Evolutionary conservation across 768 basidiomycete genomes (phyloP).

Genomic region (Pluteus cervinus): DNA sequence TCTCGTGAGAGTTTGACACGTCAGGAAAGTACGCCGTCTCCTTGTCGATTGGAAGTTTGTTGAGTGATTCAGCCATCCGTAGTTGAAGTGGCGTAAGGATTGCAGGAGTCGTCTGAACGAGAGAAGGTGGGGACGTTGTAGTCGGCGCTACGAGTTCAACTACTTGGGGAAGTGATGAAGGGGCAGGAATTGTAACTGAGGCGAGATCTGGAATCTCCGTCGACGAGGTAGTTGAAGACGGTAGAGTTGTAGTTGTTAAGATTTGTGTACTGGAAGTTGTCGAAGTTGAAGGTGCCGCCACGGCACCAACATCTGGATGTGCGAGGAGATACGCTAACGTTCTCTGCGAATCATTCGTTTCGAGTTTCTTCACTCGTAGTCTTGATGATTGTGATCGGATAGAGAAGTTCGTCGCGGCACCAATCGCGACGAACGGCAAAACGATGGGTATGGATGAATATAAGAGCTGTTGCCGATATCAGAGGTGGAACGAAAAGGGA

Average conservation of each 20-base stretch:
- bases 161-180: too few relatives aligned
- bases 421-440: slow-evolving; percentile 49
- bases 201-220: slow-evolving; percentile 59
- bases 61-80: slow-evolving; percentile 52
- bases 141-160: too few relatives aligned
- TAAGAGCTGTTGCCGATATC: too few relatives aligned
- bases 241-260: too few relatives aligned
- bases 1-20: slow-evolving; percentile 61
- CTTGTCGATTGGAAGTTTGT: slow-evolving; percentile 68
- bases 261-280: too few relatives aligned
- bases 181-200: too few relatives aligned
- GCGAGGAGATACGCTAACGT: slow-evolving; percentile 53
- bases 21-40: slow-evolving; percentile 57
- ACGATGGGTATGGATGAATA: slow-evolving; percentile 58
- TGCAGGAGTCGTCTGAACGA: slow-evolving; percentile 16
- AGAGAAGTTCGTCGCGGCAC: slow-evolving; percentile 51
- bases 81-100: slow-evolving; percentile 52
- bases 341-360: slow-evolving; percentile 46
- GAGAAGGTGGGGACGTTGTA: slow-evolving; percentile 14
- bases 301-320: too few relatives aligned
- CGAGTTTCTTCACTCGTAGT: slow-evolving; percentile 58
- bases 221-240: too few relatives aligned
- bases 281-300: slow-evolving; percentile 18
- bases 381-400: slow-evolving; percentile 55
- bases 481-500: too few relatives aligned